Conservation (phyloP, 2,329 filamentous ascomycete species). For the Amauroascus verrucosus region DNA sequence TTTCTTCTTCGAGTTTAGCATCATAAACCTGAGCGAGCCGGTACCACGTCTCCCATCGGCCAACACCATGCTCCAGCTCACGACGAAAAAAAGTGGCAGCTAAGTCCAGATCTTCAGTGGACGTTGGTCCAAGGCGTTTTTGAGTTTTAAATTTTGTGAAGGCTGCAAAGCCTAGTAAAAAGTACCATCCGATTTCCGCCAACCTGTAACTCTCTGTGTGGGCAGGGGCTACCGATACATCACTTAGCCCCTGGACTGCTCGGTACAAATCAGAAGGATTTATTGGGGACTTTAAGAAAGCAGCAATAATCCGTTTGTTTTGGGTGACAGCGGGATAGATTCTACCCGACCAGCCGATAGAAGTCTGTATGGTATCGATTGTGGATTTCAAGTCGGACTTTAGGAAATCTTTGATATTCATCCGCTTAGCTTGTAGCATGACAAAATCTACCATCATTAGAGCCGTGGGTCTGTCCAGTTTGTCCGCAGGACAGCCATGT, state of each 20-base stretch:
- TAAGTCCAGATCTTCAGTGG: slow-evolving; percentile 74
- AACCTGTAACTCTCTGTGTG: slow-evolving; percentile 58
- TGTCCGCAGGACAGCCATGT: slow-evolving; percentile 67
- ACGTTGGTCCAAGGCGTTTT: slow-evolving; percentile 66
- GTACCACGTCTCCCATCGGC: slow-evolving; percentile 87
- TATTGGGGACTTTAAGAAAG: slow-evolving; percentile 72
- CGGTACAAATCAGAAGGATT: slow-evolving; percentile 70
- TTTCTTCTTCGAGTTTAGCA: slow-evolving; percentile 74
- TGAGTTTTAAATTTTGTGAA: slow-evolving; percentile 74
- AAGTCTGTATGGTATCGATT: slow-evolving; percentile 86
- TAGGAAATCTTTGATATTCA: slow-evolving; percentile 80
- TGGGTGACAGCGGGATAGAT: slow-evolving; percentile 70
- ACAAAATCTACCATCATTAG: slow-evolving; percentile 75
- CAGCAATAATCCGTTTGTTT: slow-evolving; percentile 72
- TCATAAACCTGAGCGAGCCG: slow-evolving; percentile 78
- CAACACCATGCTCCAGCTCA: slow-evolving; percentile 70
- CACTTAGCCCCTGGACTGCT: slow-evolving; percentile 67
- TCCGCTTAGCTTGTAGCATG: slow-evolving; percentile 65
- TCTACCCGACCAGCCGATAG: slow-evolving; percentile 64
- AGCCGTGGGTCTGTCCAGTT: slow-evolving; percentile 69
- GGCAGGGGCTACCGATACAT: slow-evolving; percentile 61
- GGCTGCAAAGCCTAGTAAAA: slow-evolving; percentile 76
- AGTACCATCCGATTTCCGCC: slow-evolving; percentile 82
- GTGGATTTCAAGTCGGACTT: slow-evolving; percentile 84
- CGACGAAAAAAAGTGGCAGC: slow-evolving; percentile 69